phyloP scores from a whole-genome alignment of 345 rosid species.

The Lepidium didymum region DNA sequence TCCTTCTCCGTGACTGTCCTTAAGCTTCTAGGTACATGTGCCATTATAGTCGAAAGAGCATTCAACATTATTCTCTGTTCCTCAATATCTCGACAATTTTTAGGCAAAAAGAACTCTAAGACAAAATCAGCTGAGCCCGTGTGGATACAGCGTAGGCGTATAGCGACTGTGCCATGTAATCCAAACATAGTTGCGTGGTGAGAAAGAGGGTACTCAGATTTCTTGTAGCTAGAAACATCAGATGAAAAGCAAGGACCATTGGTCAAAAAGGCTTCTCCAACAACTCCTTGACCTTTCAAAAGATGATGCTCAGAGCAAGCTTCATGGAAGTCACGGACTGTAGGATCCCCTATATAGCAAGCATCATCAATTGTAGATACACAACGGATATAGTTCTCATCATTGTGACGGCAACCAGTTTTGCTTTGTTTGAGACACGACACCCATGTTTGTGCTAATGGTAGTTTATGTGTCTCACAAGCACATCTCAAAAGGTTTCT shows the following conservation, averaged over 20 bases:
- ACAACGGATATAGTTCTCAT: conserved; percentile 61
- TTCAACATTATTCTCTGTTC: conserved; percentile 68
- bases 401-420: conserved; percentile 74
- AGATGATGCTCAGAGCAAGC: conserved; percentile 97
- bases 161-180: conserved; percentile 73
- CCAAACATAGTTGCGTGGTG: conserved; percentile 91
- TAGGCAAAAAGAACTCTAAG: conserved; percentile 90
- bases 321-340: conserved; percentile 59
- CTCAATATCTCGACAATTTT: conserved; percentile 46
- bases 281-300: conserved; percentile 88
- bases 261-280: conserved; percentile 78
- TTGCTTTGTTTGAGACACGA: conserved; percentile 75
- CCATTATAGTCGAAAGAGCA: conserved; percentile 62
- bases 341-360: conserved; percentile 57
- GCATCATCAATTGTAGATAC: conserved; percentile 82
- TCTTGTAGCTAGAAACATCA: conserved; percentile 57
- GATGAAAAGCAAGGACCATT: conserved; percentile 87
- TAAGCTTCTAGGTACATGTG: conserved; percentile 56
- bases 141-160: conserved; percentile 65
- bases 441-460: conserved; percentile 90
- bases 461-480: conserved; percentile 70
- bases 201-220: conserved; percentile 83
- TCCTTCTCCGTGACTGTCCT: conserved; percentile 77
- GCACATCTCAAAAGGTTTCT: conserved; percentile 65
- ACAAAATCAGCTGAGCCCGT: conserved; percentile 68